Evolutionary conservation across 768 basidiomycete genomes (phyloP).

Genomic region (Auricularia heimuer): DNA sequence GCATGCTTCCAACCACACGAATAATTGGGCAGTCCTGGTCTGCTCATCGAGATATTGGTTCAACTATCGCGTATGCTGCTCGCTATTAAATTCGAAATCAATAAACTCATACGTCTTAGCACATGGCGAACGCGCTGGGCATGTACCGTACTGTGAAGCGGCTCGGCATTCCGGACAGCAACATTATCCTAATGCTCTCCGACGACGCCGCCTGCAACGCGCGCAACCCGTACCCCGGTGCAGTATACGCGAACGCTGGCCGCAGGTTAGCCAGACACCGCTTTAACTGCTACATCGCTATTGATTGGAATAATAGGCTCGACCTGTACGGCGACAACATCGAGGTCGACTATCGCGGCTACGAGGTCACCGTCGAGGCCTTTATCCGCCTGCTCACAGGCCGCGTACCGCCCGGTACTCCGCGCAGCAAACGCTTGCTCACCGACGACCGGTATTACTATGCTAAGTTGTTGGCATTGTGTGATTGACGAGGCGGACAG

Average conservation of each 20-base stretch:
- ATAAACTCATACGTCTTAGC: constrained; percentile 37
- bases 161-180: constrained; percentile 94
- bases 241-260: constrained; percentile 83
- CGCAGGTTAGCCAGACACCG: too few relatives aligned
- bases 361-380: constrained; percentile 96
- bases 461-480: too few relatives aligned
- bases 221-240: constrained; percentile 84
- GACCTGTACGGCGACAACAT: constrained; percentile 95
- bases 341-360: constrained; percentile 96
- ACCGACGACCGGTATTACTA: constrained; percentile 53
- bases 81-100: background rate
- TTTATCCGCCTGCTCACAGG: constrained; percentile 84
- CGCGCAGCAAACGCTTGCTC: constrained; percentile 84
- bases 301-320: too few relatives aligned
- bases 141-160: constrained; percentile 99
- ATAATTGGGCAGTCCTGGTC: constrained; percentile 98
- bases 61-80: constrained; percentile 77
- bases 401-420: constrained; percentile 72
- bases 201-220: constrained; percentile 94
- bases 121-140: constrained; percentile 96
- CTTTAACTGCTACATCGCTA: too few relatives aligned
- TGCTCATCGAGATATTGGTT: constrained; percentile 96
- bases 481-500: too few relatives aligned
- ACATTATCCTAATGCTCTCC: constrained; percentile 98
- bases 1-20: constrained; percentile 55